phyloP scores from a whole-genome alignment of 495 filamentous ascomycete species.

The Cladorrhinum samala region DNA sequence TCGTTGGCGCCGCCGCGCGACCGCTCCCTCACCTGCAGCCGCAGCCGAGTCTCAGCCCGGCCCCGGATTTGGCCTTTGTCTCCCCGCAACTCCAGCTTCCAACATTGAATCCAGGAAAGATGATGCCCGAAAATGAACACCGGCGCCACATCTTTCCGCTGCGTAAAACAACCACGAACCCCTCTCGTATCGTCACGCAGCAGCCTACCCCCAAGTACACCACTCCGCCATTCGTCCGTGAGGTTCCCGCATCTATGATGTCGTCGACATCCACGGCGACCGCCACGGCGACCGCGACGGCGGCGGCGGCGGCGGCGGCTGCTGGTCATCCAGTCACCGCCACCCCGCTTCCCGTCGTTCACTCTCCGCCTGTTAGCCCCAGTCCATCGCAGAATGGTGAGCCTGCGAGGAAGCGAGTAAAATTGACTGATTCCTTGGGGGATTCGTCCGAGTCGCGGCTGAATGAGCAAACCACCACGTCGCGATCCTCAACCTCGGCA shows the following conservation, averaged over 20 bases:
- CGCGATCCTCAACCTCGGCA: background rate
- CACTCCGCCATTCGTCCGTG: background rate
- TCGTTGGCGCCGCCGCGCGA: background rate
- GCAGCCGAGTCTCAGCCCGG: background rate
- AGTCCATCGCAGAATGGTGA: constrained; percentile 1
- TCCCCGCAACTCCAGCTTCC: background rate
- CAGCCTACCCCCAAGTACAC: constrained; percentile 9
- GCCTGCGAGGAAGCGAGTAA: constrained; percentile 14
- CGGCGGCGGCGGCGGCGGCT: background rate
- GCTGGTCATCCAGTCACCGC: too few relatives aligned
- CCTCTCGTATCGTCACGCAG: background rate
- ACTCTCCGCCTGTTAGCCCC: constrained; percentile 11
- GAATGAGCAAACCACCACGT: background rate
- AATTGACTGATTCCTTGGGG: constrained; percentile 3
- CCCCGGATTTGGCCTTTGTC: background rate
- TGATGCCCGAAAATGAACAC: constrained; percentile 8
- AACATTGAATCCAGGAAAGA: constrained; percentile 1
- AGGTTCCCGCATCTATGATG: background rate
- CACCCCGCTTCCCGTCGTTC: background rate
- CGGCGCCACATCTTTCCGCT: constrained; percentile 6
- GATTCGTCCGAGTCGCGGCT: background rate
- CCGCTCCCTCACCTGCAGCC: background rate
- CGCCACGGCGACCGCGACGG: background rate
- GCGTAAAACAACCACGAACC: constrained; percentile 13
- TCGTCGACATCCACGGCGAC: background rate